Evolutionary conservation across 2,329 filamentous ascomycete species (phyloP), one percentile per base, ranked within the genome.

Genomic region (Xylariaceae sp.): DNA sequence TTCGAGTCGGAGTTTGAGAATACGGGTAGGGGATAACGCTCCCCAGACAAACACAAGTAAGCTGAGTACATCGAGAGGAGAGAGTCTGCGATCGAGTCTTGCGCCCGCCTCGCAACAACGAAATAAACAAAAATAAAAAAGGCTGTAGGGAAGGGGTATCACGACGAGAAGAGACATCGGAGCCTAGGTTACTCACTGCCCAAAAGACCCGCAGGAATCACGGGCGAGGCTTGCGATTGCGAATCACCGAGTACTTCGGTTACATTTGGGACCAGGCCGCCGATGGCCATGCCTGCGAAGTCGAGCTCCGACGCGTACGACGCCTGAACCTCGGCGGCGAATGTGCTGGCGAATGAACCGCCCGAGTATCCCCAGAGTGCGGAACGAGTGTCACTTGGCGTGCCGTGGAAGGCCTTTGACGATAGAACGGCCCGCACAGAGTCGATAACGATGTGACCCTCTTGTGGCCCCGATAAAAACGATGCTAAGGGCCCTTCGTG

Each of bases 281-380:
- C 52, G 6, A 51, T 3, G 4, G 47, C 52, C 6, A 30, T 13
- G 29, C 52, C 32, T 2, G 40, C 41, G 20, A 55, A 41, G 32
- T 36, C 8, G 18, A 84, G 64, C 41, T 83, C 80, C 0, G 81
- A 78, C 0, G 81, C 81, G 55, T 84, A 84, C 4, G 69, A 67
- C 0, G 72, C 68, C 36, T 80, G 78, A 18, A 83, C 63, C 43
- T 83, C 79, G 13, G 77, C 75, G 0, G 81, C 81, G 72, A 75
- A 81, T 24, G 78, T 78, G 2, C 71, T 77, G 0, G 80, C 80
- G 15, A 83, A 57, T 2, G 75, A 75, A 3, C 81, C 81, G 2
- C 82, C 82, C 0, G 77, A 81, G 61, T 83, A 84, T 0, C 82
- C 82, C 79, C 78, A 81, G 50, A 81, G 65, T 0, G 72, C 71